Evolutionary conservation across 768 basidiomycete species (phyloP).

Genomic region (Suillus occidentalis): DNA sequence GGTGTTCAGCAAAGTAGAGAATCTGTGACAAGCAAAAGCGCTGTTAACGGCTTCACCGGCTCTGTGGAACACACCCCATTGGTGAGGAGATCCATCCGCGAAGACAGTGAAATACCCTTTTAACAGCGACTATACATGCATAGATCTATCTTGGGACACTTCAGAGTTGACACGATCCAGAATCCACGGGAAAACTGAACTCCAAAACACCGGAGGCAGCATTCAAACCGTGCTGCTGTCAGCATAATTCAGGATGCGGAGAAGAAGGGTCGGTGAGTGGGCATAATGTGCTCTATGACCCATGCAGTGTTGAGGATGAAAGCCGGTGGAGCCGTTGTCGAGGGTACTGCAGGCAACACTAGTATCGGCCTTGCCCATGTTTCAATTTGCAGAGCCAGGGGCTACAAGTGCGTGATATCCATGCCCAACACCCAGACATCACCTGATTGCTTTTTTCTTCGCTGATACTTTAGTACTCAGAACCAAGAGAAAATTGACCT

Average conservation of each 20-base stretch:
- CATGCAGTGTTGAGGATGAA: constrained; percentile 54
- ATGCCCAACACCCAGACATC: constrained; percentile 92
- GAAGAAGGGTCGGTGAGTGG: constrained; percentile 68
- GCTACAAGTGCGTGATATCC: constrained; percentile 98
- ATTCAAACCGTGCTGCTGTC: constrained; percentile 97
- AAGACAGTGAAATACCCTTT: background rate
- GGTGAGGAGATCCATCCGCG: constrained; percentile 42
- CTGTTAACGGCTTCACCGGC: constrained; percentile 80
- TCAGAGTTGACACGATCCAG: constrained; percentile 81
- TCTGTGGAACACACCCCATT: constrained; percentile 94
- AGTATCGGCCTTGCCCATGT: constrained; percentile 88
- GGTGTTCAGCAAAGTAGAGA: constrained; percentile 27
- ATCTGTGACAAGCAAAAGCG: constrained; percentile 37
- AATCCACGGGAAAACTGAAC: constrained; percentile 96
- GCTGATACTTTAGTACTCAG: constrained; percentile 36
- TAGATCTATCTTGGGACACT: constrained; percentile 83
- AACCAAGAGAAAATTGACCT: constrained; percentile 99
- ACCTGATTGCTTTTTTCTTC: background rate
- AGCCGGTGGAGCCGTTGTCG: constrained; percentile 93
- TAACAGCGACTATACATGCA: constrained; percentile 3
- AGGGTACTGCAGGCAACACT: constrained; percentile 98
- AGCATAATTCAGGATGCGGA: constrained; percentile 88
- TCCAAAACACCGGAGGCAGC: constrained; percentile 96
- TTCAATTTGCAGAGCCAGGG: constrained; percentile 79
- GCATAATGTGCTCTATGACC: background rate